phyloP scores from a whole-genome alignment of 2,329 filamentous ascomycete species.

The Alternaria gaisen region DNA sequence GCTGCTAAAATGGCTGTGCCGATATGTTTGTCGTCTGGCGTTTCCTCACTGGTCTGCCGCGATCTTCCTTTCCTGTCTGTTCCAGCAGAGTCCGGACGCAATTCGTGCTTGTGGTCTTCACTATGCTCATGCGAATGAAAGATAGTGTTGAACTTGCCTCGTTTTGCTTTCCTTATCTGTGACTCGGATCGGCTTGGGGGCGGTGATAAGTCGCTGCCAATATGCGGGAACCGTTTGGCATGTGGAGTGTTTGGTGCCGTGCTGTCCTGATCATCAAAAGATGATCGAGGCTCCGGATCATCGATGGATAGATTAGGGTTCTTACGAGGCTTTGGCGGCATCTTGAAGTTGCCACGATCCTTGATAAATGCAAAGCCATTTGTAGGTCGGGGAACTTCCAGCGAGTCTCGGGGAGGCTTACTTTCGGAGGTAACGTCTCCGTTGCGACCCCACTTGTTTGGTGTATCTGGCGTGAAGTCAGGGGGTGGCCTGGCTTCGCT shows the following conservation, averaged over 20 bases:
- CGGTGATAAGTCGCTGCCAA: constrained; percentile 49
- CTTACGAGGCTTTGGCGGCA: constrained; percentile 30
- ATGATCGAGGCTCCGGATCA: constrained; percentile 48
- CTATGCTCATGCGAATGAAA: constrained; percentile 51
- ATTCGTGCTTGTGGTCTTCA: constrained; percentile 41
- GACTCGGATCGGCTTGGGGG: constrained; percentile 46
- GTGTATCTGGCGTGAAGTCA: constrained; percentile 54
- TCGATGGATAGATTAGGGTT: constrained; percentile 30
- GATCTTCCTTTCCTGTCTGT: constrained; percentile 38
- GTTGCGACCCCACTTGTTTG: constrained; percentile 50
- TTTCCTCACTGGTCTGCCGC: constrained; percentile 45
- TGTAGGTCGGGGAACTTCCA: constrained; percentile 31
- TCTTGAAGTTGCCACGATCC: constrained; percentile 30
- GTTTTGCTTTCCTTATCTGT: constrained; percentile 46
- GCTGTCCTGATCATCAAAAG: constrained; percentile 50
- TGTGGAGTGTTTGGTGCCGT: constrained; percentile 52
- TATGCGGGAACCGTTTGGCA: constrained; percentile 41
- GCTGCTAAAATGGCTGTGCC: constrained; percentile 42
- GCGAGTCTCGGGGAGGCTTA: constrained; percentile 31
- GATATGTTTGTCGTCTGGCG: constrained; percentile 39
- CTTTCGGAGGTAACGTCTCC: constrained; percentile 30
- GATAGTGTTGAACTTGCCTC: constrained; percentile 52
- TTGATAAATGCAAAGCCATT: constrained; percentile 33
- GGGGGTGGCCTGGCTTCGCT: constrained; percentile 47
- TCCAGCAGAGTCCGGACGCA: constrained; percentile 28